Conservation (phyloP, 495 filamentous ascomycete genomes). For the Tuber microsphaerosporum region DNA sequence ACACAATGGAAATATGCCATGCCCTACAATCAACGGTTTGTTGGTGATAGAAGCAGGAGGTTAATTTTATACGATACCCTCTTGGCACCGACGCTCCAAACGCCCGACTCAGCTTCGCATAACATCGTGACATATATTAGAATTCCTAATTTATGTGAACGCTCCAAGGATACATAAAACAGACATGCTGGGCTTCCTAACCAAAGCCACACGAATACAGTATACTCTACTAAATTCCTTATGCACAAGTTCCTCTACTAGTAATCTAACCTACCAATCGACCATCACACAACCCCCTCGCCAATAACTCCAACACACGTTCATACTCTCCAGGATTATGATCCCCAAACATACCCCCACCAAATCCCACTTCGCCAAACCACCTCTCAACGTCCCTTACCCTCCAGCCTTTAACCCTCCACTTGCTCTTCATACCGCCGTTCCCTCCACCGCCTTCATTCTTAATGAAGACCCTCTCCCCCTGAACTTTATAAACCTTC, state of each 20-base stretch:
- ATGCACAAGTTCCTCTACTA: neutral
- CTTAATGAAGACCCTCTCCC: constrained; percentile 52
- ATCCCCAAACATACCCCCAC: constrained; percentile 64
- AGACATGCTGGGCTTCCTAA: neutral
- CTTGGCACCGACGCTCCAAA: neutral
- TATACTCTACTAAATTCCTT: neutral
- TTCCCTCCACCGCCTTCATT: constrained; percentile 25
- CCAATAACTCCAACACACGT: constrained; percentile 51
- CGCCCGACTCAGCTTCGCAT: neutral
- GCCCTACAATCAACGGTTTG: neutral
- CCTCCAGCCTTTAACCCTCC: constrained; percentile 54
- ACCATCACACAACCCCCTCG: constrained; percentile 42
- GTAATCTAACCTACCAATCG: neutral
- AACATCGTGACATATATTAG: neutral
- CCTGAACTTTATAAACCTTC: constrained; percentile 67
- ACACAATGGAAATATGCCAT: neutral
- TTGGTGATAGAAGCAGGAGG: neutral
- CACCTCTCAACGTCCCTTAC: constrained; percentile 58
- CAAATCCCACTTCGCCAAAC: constrained; percentile 66
- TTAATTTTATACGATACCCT: neutral
- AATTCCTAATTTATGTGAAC: neutral
- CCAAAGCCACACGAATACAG: neutral
- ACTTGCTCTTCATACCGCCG: constrained; percentile 41
- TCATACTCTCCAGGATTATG: constrained; percentile 73
- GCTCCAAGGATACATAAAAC: neutral